Conservation (phyloP, 2,329 filamentous ascomycete genomes). For the Cladorrhinum sp. region DNA sequence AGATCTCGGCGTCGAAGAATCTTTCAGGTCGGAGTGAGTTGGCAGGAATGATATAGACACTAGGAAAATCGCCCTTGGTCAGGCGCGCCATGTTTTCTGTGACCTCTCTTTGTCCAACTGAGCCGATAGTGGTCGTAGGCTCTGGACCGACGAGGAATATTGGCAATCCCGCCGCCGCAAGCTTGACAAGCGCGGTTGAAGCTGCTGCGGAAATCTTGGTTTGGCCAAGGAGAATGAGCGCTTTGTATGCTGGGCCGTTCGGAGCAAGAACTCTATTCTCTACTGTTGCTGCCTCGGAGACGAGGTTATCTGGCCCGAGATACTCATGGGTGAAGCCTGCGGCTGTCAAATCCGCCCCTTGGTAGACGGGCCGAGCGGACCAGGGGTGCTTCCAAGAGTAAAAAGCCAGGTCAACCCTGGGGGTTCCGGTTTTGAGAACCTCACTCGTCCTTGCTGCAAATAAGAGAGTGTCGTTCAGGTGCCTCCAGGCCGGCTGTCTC, state of each 20-base stretch:
- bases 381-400: constrained; percentile 21
- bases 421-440: constrained; percentile 21
- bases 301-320: constrained; percentile 22
- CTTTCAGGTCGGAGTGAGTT: neutral
- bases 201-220: constrained; percentile 19
- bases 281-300: constrained; percentile 8
- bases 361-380: constrained; percentile 10
- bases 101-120: constrained; percentile 5
- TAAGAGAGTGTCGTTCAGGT: constrained; percentile 21
- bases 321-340: constrained; percentile 26
- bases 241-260: constrained; percentile 27
- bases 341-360: constrained; percentile 10
- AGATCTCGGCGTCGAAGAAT: neutral
- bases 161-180: constrained; percentile 25
- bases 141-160: constrained; percentile 22
- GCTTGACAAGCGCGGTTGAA: constrained; percentile 17
- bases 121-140: constrained; percentile 12
- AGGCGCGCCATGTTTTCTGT: constrained; percentile 16
- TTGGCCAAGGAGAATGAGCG: constrained; percentile 25
- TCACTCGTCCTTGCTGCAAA: constrained; percentile 23
- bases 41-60: constrained; percentile 3
- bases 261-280: constrained; percentile 20
- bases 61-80: neutral
- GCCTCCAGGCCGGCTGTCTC: constrained; percentile 22
- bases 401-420: constrained; percentile 25